A percentile compares a stretch with the other conserved stretches of the same genome.
Evolutionary conservation across 2,329 filamentous ascomycete species (phyloP).

Genomic region (Helminthosporium solani): DNA sequence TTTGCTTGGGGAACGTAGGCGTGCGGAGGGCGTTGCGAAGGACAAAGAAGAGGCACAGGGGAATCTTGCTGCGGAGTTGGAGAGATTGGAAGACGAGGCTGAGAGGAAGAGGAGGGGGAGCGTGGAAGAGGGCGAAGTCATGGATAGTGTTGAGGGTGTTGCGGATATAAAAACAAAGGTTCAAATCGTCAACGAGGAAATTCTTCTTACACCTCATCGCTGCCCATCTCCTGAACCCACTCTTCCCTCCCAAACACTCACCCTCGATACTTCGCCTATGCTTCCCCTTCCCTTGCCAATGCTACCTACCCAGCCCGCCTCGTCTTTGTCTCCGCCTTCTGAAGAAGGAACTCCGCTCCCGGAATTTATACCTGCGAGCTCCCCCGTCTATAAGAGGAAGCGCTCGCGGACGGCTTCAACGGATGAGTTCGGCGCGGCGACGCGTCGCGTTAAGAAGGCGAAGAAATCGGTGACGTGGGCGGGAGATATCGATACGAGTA

Average conservation of each 20-base stretch:
- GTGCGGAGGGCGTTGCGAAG: not conserved
- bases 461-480: constrained; percentile 3
- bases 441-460: not conserved
- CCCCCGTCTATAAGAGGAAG: not conserved
- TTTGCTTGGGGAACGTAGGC: not conserved
- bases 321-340: not conserved
- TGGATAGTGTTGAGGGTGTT: not conserved
- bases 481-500: not conserved
- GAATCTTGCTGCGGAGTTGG: not conserved
- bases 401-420: not conserved
- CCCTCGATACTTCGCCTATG: not conserved
- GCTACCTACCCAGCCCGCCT: not conserved
- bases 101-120: not conserved
- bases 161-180: no score
- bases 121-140: not conserved
- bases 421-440: not conserved
- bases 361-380: not conserved
- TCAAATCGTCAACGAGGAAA: no score
- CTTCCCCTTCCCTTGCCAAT: not conserved
- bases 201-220: not conserved
- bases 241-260: not conserved
- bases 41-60: not conserved
- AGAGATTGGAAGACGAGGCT: not conserved
- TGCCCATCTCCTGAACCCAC: not conserved
- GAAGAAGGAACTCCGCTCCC: not conserved